These are phyloP conservation scores for Silene conica DNA, from an alignment of 148 eudicot species.

Conservation along the genomic window DNA sequence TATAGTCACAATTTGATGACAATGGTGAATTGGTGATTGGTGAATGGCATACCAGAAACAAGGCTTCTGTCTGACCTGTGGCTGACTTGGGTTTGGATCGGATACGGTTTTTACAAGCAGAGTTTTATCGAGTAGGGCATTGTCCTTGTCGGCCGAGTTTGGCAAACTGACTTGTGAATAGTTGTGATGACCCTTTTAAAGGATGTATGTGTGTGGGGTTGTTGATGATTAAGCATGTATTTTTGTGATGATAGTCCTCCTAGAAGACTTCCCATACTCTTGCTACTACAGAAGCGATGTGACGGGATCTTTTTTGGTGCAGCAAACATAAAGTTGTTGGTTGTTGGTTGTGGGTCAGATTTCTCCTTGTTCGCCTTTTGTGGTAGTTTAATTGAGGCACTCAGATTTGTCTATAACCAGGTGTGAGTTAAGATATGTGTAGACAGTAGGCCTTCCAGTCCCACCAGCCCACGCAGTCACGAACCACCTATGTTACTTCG, in stretches of 20 bases:
- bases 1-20: too few species aligned
- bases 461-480: too few species aligned
- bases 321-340: slow-evolving; percentile 4
- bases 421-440: neutral
- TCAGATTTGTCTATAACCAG: neutral
- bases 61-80: too few species aligned
- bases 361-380: neutral
- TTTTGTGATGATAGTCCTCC: neutral
- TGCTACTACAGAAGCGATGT: neutral
- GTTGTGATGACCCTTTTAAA: neutral
- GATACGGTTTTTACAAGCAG: neutral
- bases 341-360: neutral
- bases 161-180: neutral
- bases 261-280: neutral
- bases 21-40: too few species aligned
- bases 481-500: too few species aligned
- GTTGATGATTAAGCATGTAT: neutral
- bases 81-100: too few species aligned
- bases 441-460: too few species aligned
- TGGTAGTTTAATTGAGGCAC: neutral
- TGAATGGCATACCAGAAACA: too few species aligned
- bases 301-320: neutral
- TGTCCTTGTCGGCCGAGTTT: neutral
- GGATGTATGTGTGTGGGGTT: neutral
- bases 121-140: neutral